Conservation (phyloP, 495 filamentous ascomycete species). For the Penicillium manginii region DNA sequence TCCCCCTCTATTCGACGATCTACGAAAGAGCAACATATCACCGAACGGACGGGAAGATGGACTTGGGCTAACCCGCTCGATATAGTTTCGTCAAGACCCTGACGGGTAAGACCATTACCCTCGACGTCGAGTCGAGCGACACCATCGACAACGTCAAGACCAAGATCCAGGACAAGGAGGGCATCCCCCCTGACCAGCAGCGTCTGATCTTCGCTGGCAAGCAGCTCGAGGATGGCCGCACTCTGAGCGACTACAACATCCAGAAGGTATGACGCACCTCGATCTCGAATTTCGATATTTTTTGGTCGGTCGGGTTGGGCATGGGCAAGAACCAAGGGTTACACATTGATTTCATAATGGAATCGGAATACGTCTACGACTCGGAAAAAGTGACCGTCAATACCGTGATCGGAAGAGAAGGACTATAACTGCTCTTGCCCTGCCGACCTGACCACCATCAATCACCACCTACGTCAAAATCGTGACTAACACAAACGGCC, state of each 20-base stretch:
- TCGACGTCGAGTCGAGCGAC: conserved; percentile 98
- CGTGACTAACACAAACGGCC: conserved; percentile 29
- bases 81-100: conserved; percentile 94
- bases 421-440: conserved; percentile 4
- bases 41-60: conserved; percentile 17
- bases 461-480: conserved; percentile 7
- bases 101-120: conserved; percentile 99
- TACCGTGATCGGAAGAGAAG: conserved; percentile 17
- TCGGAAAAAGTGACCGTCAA: neutral
- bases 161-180: conserved; percentile 99
- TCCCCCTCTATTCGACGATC: conserved; percentile 2
- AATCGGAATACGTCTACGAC: neutral
- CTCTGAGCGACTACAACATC: conserved; percentile 99
- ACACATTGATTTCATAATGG: neutral
- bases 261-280: conserved; percentile 77
- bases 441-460: conserved; percentile 2
- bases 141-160: conserved; percentile 98
- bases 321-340: neutral
- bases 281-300: conserved; percentile 7
- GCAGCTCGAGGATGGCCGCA: conserved; percentile 99
- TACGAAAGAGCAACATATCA: conserved; percentile 11
- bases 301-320: neutral
- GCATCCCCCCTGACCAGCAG: conserved; percentile 98
- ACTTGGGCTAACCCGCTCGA: conserved; percentile 42
- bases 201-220: conserved; percentile 99